A percentile compares a stretch with the other conserved stretches of the same genome.
These are phyloP conservation scores for Homolaphlyctis polyrhiza DNA, from an alignment of 371 early-diverging fungal species.

Conservation along the genomic window DNA sequence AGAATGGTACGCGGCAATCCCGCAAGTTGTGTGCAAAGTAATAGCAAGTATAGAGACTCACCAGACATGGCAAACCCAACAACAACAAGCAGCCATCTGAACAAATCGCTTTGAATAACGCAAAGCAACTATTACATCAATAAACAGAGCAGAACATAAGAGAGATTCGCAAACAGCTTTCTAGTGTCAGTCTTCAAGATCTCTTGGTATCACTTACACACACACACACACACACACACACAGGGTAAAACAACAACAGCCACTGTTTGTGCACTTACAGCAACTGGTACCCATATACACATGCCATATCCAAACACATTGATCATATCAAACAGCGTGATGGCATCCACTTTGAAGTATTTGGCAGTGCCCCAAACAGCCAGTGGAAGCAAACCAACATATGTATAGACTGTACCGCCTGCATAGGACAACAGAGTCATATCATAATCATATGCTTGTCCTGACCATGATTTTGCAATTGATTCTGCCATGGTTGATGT, in stretches of 20 bases:
- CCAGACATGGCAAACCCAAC: slow-evolving; percentile 54
- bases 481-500: slow-evolving; percentile 82
- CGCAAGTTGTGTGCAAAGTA: too few relatives aligned
- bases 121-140: slow-evolving; percentile 71
- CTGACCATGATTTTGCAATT: slow-evolving; percentile 28
- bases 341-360: slow-evolving; percentile 73
- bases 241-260: slow-evolving; percentile 9
- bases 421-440: slow-evolving; percentile 77
- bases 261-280: too few relatives aligned
- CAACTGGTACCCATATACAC: slow-evolving; percentile 87
- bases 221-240: slow-evolving; percentile 4
- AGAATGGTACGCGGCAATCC: slow-evolving; percentile 14
- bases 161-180: slow-evolving; percentile 12
- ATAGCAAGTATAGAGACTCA: too few relatives aligned
- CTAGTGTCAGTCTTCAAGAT: background rate
- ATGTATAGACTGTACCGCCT: slow-evolving; percentile 72
- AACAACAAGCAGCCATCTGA: slow-evolving; percentile 64
- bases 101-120: slow-evolving; percentile 58
- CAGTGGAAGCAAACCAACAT: slow-evolving; percentile 65
- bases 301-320: slow-evolving; percentile 89
- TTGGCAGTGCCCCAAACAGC: slow-evolving; percentile 76
- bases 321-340: slow-evolving; percentile 69
- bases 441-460: slow-evolving; percentile 60
- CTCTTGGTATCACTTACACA: slow-evolving; percentile 17
- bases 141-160: too few relatives aligned